phyloP scores from a whole-genome alignment of 352 stramenopile species.

The Pythium rishiriense region DNA sequence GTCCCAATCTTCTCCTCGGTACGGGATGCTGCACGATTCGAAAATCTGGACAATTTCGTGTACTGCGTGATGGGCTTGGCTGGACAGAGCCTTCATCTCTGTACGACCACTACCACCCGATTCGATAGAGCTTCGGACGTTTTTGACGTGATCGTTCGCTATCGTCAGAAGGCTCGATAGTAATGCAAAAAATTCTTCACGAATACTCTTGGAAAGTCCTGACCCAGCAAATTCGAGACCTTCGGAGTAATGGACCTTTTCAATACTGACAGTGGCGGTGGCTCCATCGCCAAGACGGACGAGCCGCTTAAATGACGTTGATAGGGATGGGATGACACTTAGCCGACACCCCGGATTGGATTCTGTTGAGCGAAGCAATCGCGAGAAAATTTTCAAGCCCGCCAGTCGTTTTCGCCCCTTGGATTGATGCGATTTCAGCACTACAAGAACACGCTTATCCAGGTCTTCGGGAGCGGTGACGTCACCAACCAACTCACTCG shows the following conservation, averaged over 20 bases:
- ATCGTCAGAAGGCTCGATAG: constrained; percentile 53
- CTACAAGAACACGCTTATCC: constrained; percentile 48
- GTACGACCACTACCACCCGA: not conserved
- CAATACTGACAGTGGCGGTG: constrained; percentile 16
- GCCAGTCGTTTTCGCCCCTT: constrained; percentile 50
- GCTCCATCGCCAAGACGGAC: constrained; percentile 3
- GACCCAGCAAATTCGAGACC: constrained; percentile 70
- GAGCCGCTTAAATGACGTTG: constrained; percentile 70
- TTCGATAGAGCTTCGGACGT: constrained; percentile 13
- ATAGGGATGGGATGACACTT: constrained; percentile 75
- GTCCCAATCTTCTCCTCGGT: constrained; percentile 58
- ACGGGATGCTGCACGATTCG: constrained; percentile 82
- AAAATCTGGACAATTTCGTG: constrained; percentile 75
- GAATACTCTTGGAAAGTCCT: constrained; percentile 43
- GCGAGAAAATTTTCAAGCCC: constrained; percentile 68
- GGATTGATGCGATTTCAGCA: constrained; percentile 53
- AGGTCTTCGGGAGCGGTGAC: constrained; percentile 9
- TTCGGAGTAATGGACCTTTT: constrained; percentile 80
- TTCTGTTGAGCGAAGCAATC: constrained; percentile 48
- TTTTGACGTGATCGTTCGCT: constrained; percentile 24
- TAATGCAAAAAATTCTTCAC: constrained; percentile 68
- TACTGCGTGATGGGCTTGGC: constrained; percentile 51
- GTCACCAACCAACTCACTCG: constrained; percentile 5
- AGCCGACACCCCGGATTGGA: constrained; percentile 63
- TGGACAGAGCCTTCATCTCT: constrained; percentile 25